Evolutionary conservation across 345 rosid species (phyloP), one percentile per base, ranked within the genome.

Genomic region (Raphanus sativus): DNA sequence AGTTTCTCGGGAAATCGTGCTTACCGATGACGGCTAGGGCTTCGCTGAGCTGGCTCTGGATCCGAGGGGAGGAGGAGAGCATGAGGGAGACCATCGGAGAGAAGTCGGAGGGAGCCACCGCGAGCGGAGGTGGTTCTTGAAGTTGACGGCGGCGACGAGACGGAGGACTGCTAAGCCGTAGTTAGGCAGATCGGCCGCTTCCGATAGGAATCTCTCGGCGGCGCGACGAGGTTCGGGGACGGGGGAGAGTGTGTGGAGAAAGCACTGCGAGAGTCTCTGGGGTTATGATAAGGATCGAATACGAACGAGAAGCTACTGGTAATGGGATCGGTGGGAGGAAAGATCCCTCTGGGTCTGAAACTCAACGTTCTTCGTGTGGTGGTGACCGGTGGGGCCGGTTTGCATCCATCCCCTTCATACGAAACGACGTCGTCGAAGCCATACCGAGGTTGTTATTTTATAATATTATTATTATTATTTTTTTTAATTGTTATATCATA

Each of bases 41-140:
- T 81, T 96, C 97, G 50, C 94, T 89, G 61, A 93, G 87, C 89
- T 96, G 99, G 71, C 96, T 90, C 85, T 95, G 98, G 76, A 96
- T 89, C 6, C 88, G 89, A 6, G 94, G 85, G 6, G 94, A 67
- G 28, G 97, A 71, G 33, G 97, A 86, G 5, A 95, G 89, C 97
- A 94, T 92, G 38, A 94, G 93, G 6, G 87, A 78, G 6, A 94
- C 97, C 77, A 94, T 89, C 38, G 94, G 86, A 1, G 86, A 0
- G 38, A 81, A 60, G 45, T 80, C 81, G 5, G 84, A 68, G 93
- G 87, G 1, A 80, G 80, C 99, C 99, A 96, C 26, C 96, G 97
- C 15, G 82, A 7, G 59, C 93, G 94, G 63, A 96, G 89, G 76
- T 96, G 97, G 75, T 94, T 94, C 85, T 94, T 94, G 77, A 94